Conservation (phyloP, 441 rosid species). For the Corymbia citriodora region DNA sequence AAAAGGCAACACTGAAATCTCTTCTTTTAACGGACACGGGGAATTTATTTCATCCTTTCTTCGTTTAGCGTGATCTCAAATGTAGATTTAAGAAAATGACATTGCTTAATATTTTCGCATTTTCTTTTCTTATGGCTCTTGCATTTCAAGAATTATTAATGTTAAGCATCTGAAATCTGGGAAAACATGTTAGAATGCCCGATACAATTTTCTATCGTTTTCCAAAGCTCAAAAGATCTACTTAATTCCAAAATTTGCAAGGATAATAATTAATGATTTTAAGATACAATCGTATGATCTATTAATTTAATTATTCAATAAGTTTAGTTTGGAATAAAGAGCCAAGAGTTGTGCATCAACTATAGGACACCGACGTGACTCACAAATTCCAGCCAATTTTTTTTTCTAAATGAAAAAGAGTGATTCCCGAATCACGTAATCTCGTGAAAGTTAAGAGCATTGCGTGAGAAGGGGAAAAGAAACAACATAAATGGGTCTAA, state of each 20-base stretch:
- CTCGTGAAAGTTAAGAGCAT: background rate
- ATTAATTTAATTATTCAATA: no score
- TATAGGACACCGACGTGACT: background rate
- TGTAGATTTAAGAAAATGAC: background rate
- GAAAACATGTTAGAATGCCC: background rate
- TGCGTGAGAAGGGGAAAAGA: no score
- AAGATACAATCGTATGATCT: accelerated
- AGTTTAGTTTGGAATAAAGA: no score
- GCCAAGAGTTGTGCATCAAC: background rate
- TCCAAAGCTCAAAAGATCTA: no score
- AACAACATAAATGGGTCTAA: background rate
- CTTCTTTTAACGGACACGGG: background rate
- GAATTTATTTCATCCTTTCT: background rate
- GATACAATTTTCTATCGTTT: background rate
- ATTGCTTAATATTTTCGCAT: background rate
- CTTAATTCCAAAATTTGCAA: no score
- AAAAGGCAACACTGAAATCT: background rate
- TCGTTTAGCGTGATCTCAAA: accelerated
- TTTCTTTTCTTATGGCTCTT: background rate
- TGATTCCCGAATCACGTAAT: background rate
- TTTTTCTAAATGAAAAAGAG: background rate
- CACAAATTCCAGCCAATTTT: background rate
- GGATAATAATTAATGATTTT: background rate
- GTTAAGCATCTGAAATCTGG: accelerated
- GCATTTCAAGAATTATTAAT: background rate